Evolutionary conservation across 345 rosid species (phyloP).

Genomic region (Salix suchowensis): DNA sequence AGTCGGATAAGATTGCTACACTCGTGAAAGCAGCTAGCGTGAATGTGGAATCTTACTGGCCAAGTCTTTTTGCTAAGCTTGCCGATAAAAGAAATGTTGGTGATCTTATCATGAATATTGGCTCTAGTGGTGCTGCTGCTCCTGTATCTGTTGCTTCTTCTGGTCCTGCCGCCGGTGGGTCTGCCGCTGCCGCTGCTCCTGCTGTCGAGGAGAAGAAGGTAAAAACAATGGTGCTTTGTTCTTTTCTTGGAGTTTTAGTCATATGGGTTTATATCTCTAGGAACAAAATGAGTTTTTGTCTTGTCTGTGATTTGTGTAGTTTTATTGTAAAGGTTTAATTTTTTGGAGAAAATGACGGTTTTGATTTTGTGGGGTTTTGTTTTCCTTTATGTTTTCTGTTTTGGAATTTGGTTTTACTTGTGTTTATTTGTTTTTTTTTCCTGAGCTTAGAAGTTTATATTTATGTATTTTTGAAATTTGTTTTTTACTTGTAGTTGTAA

Average conservation of each 20-base stretch:
- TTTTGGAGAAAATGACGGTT: neutral
- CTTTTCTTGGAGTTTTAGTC: neutral
- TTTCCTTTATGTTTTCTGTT: neutral
- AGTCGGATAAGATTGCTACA: slow-evolving; percentile 62
- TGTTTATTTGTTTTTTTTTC: no score
- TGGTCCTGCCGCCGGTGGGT: slow-evolving; percentile 17
- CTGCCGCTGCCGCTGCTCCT: slow-evolving; percentile 36
- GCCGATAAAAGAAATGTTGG: slow-evolving; percentile 47
- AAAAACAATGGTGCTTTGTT: no score
- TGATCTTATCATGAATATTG: slow-evolving; percentile 48
- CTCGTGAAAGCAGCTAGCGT: slow-evolving; percentile 51
- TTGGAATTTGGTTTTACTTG: no score
- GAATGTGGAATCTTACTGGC: slow-evolving; percentile 60
- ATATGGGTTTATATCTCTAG: neutral
- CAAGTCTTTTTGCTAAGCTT: slow-evolving; percentile 57
- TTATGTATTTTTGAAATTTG: neutral
- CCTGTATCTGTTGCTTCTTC: slow-evolving; percentile 32
- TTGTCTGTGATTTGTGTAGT: neutral
- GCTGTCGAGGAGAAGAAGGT: slow-evolving; percentile 44
- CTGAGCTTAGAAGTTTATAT: neutral
- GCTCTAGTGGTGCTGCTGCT: slow-evolving; percentile 43
- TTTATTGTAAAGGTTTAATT: neutral
- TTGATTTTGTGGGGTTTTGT: neutral
- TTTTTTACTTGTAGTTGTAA: no score
- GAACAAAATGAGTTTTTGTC: neutral